Evolutionary conservation across 208 protist genomes (phyloP).

Genomic region (Tritrichomonas foetus): DNA sequence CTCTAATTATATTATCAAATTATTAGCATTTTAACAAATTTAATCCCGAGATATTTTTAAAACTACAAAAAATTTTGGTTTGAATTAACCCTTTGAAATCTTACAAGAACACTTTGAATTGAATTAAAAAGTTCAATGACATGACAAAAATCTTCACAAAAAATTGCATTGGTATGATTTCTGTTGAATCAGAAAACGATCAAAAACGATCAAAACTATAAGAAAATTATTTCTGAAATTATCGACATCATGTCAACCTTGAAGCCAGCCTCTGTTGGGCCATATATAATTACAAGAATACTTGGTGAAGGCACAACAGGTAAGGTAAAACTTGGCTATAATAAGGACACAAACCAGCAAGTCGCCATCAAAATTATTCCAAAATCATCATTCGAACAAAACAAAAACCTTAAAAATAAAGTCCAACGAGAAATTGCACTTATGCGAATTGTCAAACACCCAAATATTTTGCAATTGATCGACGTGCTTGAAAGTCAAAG

Average conservation of each 20-base stretch:
- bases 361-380: conserved; percentile 39
- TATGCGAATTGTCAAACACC: not conserved
- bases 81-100: too few relatives aligned
- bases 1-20: too few relatives aligned
- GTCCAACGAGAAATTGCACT: not conserved
- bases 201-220: not conserved
- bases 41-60: too few relatives aligned
- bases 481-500: not conserved
- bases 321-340: conserved; percentile 3
- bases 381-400: not conserved
- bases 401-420: not conserved
- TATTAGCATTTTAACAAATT: too few relatives aligned
- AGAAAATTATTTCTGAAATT: not conserved
- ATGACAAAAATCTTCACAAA: too few relatives aligned
- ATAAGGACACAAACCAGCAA: conserved; percentile 17
- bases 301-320: not conserved
- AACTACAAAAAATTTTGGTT: too few relatives aligned
- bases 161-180: not conserved
- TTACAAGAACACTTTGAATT: too few relatives aligned
- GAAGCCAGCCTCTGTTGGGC: not conserved
- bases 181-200: not conserved
- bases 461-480: not conserved
- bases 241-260: not conserved
- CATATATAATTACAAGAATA: not conserved
- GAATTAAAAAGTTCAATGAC: too few relatives aligned